Evolutionary conservation across 768 basidiomycete genomes (phyloP), one percentile per base, ranked within the genome.

Genomic region (Termitomyces sp.): DNA sequence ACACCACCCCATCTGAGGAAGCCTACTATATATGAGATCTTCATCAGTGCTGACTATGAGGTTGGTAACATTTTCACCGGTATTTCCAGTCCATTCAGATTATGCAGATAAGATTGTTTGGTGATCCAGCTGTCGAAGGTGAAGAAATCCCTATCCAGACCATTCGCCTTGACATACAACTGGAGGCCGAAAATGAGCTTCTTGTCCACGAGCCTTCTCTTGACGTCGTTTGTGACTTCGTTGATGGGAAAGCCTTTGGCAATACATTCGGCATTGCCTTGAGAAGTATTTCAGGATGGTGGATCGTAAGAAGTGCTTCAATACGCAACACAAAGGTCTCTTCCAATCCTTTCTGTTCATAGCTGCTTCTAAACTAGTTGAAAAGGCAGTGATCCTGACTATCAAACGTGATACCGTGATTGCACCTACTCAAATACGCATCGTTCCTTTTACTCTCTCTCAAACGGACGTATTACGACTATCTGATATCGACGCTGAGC

Each of bases 21-120:
- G 15, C 79, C 77, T 37, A 85, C 77, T 19, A 73, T 64, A 17
- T 93, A 90, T 61, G 78, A 86, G 51, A 63, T 94, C 3, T 81
- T 88, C 57, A 72, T 95, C 50, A 87, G 88, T 63, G 90, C 85
- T 9, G 85, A 91, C 58, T 95, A 93, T 64, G 93, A 96, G 78
- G 90, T 83, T 58, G 28, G 54, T 22, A 41, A 50, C 14, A 21
- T 44, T 21, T 41, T 38, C 57, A 34, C 44, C 11, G 6, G 17
- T 11, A 43, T 15, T 15, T 26, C 5, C 7, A 11, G 22, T 46
- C 30, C 30, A 8, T 38, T 56, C 48, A 49, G 48, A 43, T 41
- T 34, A 32, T 22, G 50, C 60, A 92, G 87, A 90, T 93, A 54
- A 76, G 92, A 58, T 75, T 93, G 45, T 95, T 93, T 65, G 91